phyloP scores from a whole-genome alignment of 441 rosid genomes.

The Populus hybrid region DNA sequence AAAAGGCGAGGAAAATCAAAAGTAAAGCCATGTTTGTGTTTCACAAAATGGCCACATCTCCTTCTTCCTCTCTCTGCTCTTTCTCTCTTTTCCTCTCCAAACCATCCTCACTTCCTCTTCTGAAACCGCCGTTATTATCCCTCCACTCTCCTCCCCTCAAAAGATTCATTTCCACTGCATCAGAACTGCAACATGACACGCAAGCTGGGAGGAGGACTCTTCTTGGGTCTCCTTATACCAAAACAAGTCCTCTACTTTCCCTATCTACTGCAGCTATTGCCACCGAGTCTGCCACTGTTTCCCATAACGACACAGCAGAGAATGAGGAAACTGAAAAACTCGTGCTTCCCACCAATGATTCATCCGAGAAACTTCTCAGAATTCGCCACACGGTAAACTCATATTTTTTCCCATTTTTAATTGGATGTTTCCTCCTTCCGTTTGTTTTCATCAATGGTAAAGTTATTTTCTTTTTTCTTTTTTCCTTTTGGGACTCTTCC shows the following conservation, averaged over 20 bases:
- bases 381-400: constrained; percentile 59
- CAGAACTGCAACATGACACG: constrained; percentile 15
- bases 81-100: constrained; percentile 29
- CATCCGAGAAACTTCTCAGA: constrained; percentile 57
- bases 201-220: neutral
- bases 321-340: constrained; percentile 19
- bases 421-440: neutral
- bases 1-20: neutral
- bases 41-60: constrained; percentile 40
- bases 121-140: constrained; percentile 17
- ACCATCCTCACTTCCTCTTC: constrained; percentile 27
- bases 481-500: neutral
- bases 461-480: too few relatives aligned
- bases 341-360: constrained; percentile 64
- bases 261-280: constrained; percentile 32
- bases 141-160: constrained; percentile 30
- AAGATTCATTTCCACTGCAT: constrained; percentile 33
- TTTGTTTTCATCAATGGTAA: neutral
- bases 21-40: constrained; percentile 13
- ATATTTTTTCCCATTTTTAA: constrained; percentile 3
- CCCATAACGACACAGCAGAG: constrained; percentile 19
- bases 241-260: neutral
- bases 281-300: constrained; percentile 26
- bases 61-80: constrained; percentile 29
- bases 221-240: neutral